Evolutionary conservation across 202 grass and related monocot species (phyloP), one percentile per base, ranked within the genome.

Genomic region (Schoenoplectus tabernaemontani): DNA sequence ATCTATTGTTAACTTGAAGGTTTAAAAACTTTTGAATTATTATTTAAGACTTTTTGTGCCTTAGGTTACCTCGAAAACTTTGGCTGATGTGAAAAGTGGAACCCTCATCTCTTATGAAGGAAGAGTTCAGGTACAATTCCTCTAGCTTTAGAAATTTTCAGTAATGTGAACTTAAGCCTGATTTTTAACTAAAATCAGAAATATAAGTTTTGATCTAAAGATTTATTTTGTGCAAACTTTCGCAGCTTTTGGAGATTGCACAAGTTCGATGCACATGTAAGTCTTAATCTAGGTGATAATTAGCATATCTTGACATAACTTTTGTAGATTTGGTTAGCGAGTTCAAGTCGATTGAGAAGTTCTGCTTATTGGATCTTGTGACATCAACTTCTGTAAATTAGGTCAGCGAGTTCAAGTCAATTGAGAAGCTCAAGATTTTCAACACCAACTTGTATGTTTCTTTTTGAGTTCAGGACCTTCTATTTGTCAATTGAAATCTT

Each of bases 391-490:
- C 0, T 77, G 53, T 70, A 23, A 64, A 67, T 7, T 75, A 97
- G 90, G n/a, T 97, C 57, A 78, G 87, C 28, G 93, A 97, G 83
- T 97, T 97, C 85, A 97, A 97, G 71, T 97, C 89, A 43, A 93
- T 97, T 63, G 91, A 97, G 88, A 97, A 94, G 84, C 94, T 97
- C 59, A 97, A 97, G 87, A 97, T 97, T 81, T 97, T 94, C 89
- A 97, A 97, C 59, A 94, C 94, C 39, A 97, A 97, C 74, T 69
- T 97, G 95, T 94, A 92, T 84, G 87, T 63, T 19, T 37, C 39
- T 39, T 56, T 65, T 7, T n/a, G 24, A 36, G 37, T 46, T 22
- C 4, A n/a, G 11, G 6, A 28, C 28, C 16, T 63, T 81, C 36
- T 41, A 46, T 24, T 64, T 69, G 84, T 76, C 78, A 50, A 71